These are phyloP conservation scores for Xylariaceae sp. DNA, from an alignment of 2,329 filamentous ascomycete genomes.

Conservation along the genomic window DNA sequence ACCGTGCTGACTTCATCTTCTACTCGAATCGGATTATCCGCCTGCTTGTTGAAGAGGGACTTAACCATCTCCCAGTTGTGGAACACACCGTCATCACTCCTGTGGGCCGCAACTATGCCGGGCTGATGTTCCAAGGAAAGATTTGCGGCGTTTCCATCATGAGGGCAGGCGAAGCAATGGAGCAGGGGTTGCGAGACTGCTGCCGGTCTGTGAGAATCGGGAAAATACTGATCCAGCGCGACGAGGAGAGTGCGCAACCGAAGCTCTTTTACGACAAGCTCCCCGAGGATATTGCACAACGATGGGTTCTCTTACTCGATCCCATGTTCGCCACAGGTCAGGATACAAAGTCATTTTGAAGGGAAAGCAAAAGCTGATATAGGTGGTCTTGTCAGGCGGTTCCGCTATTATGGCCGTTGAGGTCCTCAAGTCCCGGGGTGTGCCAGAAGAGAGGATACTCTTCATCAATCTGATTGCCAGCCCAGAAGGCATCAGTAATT, in stretches of 20 bases:
- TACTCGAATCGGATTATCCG: conserved; percentile 98
- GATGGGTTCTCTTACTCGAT: conserved; percentile 91
- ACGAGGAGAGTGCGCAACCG: conserved; percentile 89
- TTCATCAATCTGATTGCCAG: conserved; percentile 98
- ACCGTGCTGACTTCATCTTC: conserved; percentile 96
- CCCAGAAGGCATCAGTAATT: conserved; percentile 84
- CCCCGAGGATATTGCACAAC: conserved; percentile 82
- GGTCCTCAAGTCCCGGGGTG: conserved; percentile 81
- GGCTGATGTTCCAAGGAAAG: conserved; percentile 93
- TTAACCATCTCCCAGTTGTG: conserved; percentile 92
- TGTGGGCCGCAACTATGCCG: conserved; percentile 80
- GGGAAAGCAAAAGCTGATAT: conserved; percentile 13
- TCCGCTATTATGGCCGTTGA: conserved; percentile 97
- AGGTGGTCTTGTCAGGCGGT: conserved; percentile 56
- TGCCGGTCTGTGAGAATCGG: conserved; percentile 97
- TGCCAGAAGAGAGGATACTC: conserved; percentile 90
- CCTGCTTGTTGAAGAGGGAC: conserved; percentile 89
- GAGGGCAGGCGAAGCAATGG: conserved; percentile 97
- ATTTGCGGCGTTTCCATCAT: conserved; percentile 99
- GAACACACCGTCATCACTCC: conserved; percentile 87
- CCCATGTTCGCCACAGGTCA: conserved; percentile 98
- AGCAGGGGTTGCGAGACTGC: conserved; percentile 92
- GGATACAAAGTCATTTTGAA: conserved; percentile 23
- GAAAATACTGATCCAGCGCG: conserved; percentile 95
- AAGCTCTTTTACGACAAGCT: conserved; percentile 98